These are phyloP conservation scores for Aegle marmelos DNA, from an alignment of 345 rosid species.

Conservation along the genomic window DNA sequence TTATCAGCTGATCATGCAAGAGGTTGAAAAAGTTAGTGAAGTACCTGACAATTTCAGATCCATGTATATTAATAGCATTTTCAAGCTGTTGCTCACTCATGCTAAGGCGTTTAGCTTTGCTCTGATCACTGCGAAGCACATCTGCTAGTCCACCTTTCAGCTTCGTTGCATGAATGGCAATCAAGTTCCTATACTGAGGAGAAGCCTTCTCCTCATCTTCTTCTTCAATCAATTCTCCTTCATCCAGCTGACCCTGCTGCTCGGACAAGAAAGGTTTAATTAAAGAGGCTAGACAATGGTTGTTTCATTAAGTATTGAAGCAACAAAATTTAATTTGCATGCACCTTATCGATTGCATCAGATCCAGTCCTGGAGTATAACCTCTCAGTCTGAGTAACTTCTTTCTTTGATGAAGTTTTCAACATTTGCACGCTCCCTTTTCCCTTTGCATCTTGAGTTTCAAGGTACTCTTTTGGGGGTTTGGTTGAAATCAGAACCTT, in stretches of 20 bases:
- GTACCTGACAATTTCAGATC: conserved; percentile 50
- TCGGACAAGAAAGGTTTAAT: background rate
- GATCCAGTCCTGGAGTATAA: conserved; percentile 15
- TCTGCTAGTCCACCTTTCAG: conserved; percentile 51
- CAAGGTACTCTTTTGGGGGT: conserved; percentile 76
- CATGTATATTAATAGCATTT: conserved; percentile 39
- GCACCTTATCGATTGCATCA: conserved; percentile 12
- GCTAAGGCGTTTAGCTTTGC: conserved; percentile 56
- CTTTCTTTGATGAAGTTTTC: conserved; percentile 15
- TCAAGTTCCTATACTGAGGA: conserved; percentile 48
- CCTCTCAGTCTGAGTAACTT: conserved; percentile 6
- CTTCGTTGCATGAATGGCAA: conserved; percentile 75
- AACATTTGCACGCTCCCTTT: conserved; percentile 3
- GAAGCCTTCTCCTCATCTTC: conserved; percentile 42
- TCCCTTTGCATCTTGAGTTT: conserved; percentile 18
- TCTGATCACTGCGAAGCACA: conserved; percentile 39
- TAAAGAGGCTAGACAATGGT: background rate
- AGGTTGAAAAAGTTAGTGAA: background rate
- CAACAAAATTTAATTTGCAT: background rate
- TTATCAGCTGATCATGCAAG: background rate
- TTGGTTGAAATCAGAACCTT: conserved; percentile 76
- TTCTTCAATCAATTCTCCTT: conserved; percentile 19
- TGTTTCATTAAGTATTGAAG: background rate
- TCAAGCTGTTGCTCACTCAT: conserved; percentile 71
- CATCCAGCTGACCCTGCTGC: conserved; percentile 31